Evolutionary conservation across 768 basidiomycete genomes (phyloP), one percentile per base, ranked within the genome.

Genomic region (Cytidiella melzeri): DNA sequence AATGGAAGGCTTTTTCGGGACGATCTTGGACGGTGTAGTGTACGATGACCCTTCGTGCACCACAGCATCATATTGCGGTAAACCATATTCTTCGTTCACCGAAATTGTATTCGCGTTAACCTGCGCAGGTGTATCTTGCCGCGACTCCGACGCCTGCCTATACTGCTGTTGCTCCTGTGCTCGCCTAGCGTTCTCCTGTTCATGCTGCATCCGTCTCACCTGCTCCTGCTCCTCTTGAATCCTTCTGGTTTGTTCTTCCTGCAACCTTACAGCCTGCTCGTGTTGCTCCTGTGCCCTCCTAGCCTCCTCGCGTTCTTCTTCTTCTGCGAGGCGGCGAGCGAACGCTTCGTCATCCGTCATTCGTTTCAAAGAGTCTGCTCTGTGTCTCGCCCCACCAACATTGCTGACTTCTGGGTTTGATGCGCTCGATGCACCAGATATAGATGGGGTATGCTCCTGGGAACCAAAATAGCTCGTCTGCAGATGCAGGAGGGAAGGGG

Each of bases 261-360:
- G 30, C 30, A 34, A 34, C 9, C 30, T 7, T 15, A 34, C 15
- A 7, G 30, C 30, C 15, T 34, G 30, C 7, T 7, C 30, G 9
- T 34, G 30, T 34, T 23, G 11, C 19, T 23, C 26, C 26, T 15
- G 11, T 9, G 48, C 15, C 46, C 28, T 61, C 53, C 19, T 61
- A 50, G 23, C 34, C 18, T 24, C 26, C 51, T 64, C 66, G 46
- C 73, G 71, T 45, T 7, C 30, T 7, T 73, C 73, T 43, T 72
- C 69, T 13, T 68, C 67, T 3, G 63, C 62, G 7, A 70, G 49
- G 42, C 53, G 59, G 12, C 72, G 69, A 34, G 75, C 73, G 40
- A 73, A 64, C 0, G 68, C 73, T 51, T 75, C 76, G 51, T 77
- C 75, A 37, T 71, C 69, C 38, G 48, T 36, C 3, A 62, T 61